Percentiles rank a stretch among this genome's conserved stretches.
phyloP scores from a whole-genome alignment of 2,329 filamentous ascomycete species.

The Colletotrichum graminicola region DNA sequence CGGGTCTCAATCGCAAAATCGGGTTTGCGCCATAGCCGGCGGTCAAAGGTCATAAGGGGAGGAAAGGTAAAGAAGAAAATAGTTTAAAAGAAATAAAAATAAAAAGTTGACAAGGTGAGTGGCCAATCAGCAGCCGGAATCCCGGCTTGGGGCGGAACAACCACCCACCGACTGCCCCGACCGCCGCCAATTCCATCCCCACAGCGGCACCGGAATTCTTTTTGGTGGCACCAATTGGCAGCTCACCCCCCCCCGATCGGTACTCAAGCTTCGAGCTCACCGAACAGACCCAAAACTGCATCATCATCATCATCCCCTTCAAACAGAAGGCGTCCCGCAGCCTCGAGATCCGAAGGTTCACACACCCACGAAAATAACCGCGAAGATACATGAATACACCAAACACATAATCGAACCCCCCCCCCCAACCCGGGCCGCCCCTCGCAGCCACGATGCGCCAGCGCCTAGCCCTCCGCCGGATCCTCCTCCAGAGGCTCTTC shows the following conservation, averaged over 20 bases:
- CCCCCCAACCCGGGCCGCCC: background rate
- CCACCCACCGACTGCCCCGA: constrained; percentile 12
- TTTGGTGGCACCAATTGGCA: background rate
- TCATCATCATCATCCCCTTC: background rate
- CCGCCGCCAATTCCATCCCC: background rate
- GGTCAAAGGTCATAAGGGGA: background rate
- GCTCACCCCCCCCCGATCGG: background rate
- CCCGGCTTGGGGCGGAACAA: background rate
- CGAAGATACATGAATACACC: background rate
- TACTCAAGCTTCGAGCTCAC: constrained; percentile 3
- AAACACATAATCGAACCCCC: background rate
- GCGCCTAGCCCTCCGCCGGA: constrained; percentile 53
- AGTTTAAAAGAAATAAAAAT: background rate
- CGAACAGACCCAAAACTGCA: background rate
- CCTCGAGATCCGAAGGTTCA: no score
- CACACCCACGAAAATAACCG: background rate
- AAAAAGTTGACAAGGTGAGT: constrained; percentile 18
- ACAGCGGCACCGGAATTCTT: constrained; percentile 5
- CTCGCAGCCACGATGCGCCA: constrained; percentile 53
- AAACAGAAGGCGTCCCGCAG: background rate
- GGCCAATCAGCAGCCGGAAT: constrained; percentile 9
- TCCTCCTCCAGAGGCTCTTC: constrained; percentile 46
- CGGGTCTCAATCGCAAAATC: constrained; percentile 16
- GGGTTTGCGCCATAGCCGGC: background rate
- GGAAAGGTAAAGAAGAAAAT: background rate